Evolutionary conservation across 163 green algal species (phyloP).

Genomic region (Picocystis sp.): DNA sequence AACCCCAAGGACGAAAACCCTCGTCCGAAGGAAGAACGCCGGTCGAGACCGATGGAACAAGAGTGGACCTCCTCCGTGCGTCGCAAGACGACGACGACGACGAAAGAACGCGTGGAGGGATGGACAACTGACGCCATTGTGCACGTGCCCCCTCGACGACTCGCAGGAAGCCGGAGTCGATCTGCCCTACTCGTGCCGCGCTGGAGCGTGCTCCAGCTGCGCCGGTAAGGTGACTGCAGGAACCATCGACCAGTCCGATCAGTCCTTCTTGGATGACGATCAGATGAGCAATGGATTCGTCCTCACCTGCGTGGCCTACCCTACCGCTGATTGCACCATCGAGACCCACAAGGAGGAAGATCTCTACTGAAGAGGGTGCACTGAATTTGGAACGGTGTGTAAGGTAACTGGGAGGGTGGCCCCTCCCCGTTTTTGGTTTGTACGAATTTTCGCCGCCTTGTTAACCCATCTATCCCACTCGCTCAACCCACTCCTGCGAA

Average conservation of each 20-base stretch:
- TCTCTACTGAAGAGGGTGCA: constrained; percentile 25
- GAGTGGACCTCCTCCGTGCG: not conserved
- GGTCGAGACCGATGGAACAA: not conserved
- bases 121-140: too few species aligned
- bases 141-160: not conserved
- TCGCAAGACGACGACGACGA: too few species aligned
- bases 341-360: constrained; percentile 53
- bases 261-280: constrained; percentile 65
- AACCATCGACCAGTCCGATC: constrained; percentile 65
- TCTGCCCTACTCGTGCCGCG: constrained; percentile 73
- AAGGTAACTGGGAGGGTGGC: too few species aligned
- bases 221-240: constrained; percentile 56
- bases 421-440: too few species aligned
- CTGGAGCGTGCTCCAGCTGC: constrained; percentile 71
- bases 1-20: too few species aligned
- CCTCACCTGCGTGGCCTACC: constrained; percentile 74
- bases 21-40: too few species aligned
- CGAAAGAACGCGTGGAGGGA: too few species aligned
- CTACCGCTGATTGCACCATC: constrained; percentile 58
- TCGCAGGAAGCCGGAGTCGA: constrained; percentile 60
- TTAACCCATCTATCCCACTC: too few species aligned
- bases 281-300: constrained; percentile 63
- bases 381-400: not conserved
- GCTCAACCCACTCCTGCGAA: too few species aligned
- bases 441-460: too few species aligned